A percentile compares a stretch with the other conserved stretches of the same genome.
These are phyloP conservation scores for Aspergillus ibericus DNA, from an alignment of 2,329 filamentous ascomycete species.

Conservation along the genomic window DNA sequence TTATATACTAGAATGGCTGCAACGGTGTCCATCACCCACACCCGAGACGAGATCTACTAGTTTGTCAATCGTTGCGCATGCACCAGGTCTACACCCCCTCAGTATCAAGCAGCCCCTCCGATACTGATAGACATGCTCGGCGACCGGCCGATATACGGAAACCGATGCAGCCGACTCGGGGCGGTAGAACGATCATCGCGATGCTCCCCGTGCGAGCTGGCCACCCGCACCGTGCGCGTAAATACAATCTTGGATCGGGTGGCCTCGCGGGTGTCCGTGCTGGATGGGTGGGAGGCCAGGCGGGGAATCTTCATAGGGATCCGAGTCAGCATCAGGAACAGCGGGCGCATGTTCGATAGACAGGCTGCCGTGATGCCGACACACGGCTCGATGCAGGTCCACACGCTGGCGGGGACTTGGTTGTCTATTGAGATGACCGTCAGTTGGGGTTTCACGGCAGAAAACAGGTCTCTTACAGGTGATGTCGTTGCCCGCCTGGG, in stretches of 20 bases:
- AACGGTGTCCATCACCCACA: too few relatives aligned
- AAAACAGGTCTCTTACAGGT: conserved; percentile 24
- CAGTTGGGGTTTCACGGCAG: neutral
- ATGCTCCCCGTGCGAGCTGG: neutral
- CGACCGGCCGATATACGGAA: neutral
- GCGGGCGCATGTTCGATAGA: conserved; percentile 30
- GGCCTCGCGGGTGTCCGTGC: neutral
- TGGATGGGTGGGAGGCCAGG: neutral
- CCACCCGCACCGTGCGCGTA: neutral
- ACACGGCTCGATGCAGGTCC: conserved; percentile 33
- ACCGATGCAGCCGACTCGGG: neutral
- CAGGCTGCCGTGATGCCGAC: conserved; percentile 31
- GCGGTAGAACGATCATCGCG: neutral
- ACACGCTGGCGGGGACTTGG: conserved; percentile 29
- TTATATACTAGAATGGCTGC: too few relatives aligned
- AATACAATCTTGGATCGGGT: neutral
- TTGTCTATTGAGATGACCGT: conserved; percentile 16
- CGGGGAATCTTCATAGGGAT: neutral
- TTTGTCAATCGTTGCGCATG: too few relatives aligned
- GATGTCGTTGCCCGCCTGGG: conserved; percentile 22
- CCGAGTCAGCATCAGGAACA: conserved; percentile 16
- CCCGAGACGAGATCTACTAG: too few relatives aligned
- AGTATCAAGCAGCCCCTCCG: too few relatives aligned
- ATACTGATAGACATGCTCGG: too few relatives aligned
- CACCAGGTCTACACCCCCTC: too few relatives aligned